These are phyloP conservation scores for Nigrograna mackinnonii DNA, from an alignment of 2,329 filamentous ascomycete species.

Conservation along the genomic window DNA sequence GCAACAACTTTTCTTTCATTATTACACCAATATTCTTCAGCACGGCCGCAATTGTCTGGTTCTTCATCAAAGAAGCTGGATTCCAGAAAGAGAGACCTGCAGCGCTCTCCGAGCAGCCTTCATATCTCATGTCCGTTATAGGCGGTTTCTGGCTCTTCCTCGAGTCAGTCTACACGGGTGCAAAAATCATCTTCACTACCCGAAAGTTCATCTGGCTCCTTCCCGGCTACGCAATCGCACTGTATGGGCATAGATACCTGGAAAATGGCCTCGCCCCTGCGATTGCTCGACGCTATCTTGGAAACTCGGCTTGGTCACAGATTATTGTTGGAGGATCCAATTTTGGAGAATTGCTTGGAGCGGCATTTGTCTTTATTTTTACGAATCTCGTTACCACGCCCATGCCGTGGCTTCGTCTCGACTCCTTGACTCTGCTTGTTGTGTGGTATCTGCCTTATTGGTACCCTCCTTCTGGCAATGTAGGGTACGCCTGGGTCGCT, in stretches of 20 bases:
- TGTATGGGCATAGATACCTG: conserved; percentile 56
- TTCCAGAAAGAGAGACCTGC: conserved; percentile 27
- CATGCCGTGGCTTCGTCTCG: conserved; percentile 55
- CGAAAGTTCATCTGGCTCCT: conserved; percentile 56
- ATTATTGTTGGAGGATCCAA: conserved; percentile 57
- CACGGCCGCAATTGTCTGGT: conserved; percentile 48
- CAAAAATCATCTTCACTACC: conserved; percentile 50
- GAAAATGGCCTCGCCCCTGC: conserved; percentile 54
- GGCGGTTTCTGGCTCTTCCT: conserved; percentile 49
- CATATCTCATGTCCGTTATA: conserved; percentile 43
- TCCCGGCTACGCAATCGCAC: conserved; percentile 52
- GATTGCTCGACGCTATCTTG: conserved; percentile 52
- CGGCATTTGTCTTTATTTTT: conserved; percentile 53
- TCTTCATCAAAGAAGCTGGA: conserved; percentile 49
- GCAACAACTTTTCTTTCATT: conserved; percentile 57
- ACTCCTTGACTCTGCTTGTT: conserved; percentile 50
- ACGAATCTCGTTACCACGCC: conserved; percentile 54
- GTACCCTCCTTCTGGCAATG: conserved; percentile 44
- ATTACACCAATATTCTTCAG: conserved; percentile 55
- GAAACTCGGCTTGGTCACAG: conserved; percentile 53
- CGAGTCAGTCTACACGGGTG: conserved; percentile 52
- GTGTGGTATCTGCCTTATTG: conserved; percentile 56
- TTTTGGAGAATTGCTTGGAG: conserved; percentile 54
- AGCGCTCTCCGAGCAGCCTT: conserved; percentile 27
- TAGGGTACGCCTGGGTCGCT: conserved; percentile 51